Evolutionary conservation across 2,329 filamentous ascomycete species (phyloP), one percentile per base, ranked within the genome.

Genomic region (Xylariales sp.): DNA sequence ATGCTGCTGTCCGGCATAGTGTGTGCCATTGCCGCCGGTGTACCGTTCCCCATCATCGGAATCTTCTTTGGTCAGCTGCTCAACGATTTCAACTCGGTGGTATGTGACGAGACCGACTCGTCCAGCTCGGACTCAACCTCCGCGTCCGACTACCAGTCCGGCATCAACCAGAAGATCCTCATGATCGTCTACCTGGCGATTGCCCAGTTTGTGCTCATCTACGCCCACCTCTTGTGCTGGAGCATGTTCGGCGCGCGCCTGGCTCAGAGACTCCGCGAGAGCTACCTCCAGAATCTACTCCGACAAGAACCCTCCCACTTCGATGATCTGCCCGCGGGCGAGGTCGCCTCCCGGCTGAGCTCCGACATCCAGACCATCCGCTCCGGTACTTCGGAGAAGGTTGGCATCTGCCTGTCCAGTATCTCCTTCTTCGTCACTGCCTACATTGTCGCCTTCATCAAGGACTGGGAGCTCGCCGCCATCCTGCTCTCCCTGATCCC

Each of bases 321-420:
- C 52, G 81, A 85, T 49, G 69, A 69, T 12, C 65, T 81, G 8
- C 72, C 76, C 32, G 70, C 78, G 1, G 81, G 80, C 13, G 77
- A 84, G 54, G 73, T 85, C 11, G 71, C 76, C 2, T 75, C 77
- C 7, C 69, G 81, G 14, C 70, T 87, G 29, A 80, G 80, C 51
- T 69, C 70, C 38, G 81, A 86, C 49, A 81, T 85, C 23, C 74
- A 81, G 41, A 73, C 76, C 1, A 77, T 87, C 36, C 81, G 83
- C 50, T 72, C 74, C 0, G 83, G 83, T 12, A 84, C 81, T 0
- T 81, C 77, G 2, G 83, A 86, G 57, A 87, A 87, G 55, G 81
- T 84, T 13, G 81, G 81, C 36, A 66, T 86, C 5, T 70, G 73
- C 17, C 79, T 72, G 35, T 56, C 76, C 8, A 77, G 20, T 6